Conservation (phyloP, 164 flowering plant genomes). For the Vitis rupestris region DNA sequence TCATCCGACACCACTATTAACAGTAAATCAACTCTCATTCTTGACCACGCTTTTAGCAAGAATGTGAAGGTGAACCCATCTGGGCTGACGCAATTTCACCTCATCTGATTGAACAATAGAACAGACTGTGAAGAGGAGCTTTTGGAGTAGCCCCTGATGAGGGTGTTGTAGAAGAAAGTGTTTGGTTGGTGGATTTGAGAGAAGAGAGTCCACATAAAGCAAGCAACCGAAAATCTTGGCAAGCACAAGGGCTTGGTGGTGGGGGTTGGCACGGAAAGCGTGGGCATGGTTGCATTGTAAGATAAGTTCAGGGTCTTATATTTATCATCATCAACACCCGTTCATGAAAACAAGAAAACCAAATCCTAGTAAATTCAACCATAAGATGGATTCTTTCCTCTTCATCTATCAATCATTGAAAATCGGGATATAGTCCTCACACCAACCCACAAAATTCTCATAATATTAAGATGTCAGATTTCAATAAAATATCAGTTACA, state of each 20-base stretch:
- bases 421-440: too few species aligned
- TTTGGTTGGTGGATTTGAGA: conserved; percentile 25
- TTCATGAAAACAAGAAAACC: too few species aligned
- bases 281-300: conserved; percentile 21
- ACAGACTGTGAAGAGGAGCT: conserved; percentile 18
- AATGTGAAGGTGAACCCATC: conserved; percentile 20
- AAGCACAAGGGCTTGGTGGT: conserved; percentile 4
- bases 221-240: conserved; percentile 34
- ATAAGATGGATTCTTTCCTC: too few species aligned
- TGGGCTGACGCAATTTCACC: conserved; percentile 13
- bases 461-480: too few species aligned
- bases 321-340: too few species aligned
- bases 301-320: too few species aligned
- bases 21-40: conserved; percentile 10
- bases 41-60: conserved; percentile 21
- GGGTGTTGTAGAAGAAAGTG: conserved; percentile 27
- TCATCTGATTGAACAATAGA: conserved; percentile 17
- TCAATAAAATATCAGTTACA: too few species aligned
- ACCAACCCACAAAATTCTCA: too few species aligned
- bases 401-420: too few species aligned
- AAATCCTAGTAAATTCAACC: too few species aligned
- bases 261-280: conserved; percentile 15
- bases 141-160: conserved; percentile 25
- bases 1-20: conserved; percentile 13
- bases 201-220: conserved; percentile 29